A percentile compares a stretch with the other conserved stretches of the same genome.
These are phyloP conservation scores for Cucumis variabilis DNA, from an alignment of 331 rosid genomes.

Conservation along the genomic window DNA sequence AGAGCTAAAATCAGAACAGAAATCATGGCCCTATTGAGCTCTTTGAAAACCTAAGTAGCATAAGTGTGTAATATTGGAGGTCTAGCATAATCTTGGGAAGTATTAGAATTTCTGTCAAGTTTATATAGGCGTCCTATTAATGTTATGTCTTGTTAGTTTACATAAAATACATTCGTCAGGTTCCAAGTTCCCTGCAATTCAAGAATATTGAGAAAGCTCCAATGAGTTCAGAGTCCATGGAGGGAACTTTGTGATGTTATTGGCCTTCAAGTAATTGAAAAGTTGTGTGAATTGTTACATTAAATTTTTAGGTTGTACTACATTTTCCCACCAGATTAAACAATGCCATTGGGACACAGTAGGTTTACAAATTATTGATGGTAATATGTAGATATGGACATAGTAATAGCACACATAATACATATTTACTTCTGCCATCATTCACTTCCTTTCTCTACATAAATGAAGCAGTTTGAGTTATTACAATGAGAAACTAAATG, in stretches of 20 bases:
- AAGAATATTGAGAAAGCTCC: neutral
- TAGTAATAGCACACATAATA: neutral
- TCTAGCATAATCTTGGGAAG: neutral
- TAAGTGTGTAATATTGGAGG: too few species aligned
- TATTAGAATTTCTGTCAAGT: neutral
- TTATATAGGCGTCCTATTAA: neutral
- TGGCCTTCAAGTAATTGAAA: neutral
- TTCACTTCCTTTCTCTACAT: neutral
- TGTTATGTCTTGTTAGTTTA: neutral
- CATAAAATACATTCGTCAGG: neutral
- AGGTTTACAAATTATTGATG: too few species aligned
- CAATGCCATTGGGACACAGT: neutral
- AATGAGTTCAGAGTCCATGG: neutral
- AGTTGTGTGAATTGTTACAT: neutral
- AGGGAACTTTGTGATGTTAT: neutral
- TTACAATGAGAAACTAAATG: too few species aligned
- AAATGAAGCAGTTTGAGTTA: neutral
- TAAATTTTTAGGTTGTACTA: neutral
- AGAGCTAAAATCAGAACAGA: too few species aligned
- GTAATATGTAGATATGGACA: neutral
- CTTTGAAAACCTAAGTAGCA: too few species aligned
- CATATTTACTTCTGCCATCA: neutral
- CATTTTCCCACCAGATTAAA: neutral
- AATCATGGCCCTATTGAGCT: too few species aligned
- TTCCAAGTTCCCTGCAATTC: neutral